These are phyloP conservation scores for Psilocybe sp. DNA, from an alignment of 768 basidiomycete species.

Conservation along the genomic window DNA sequence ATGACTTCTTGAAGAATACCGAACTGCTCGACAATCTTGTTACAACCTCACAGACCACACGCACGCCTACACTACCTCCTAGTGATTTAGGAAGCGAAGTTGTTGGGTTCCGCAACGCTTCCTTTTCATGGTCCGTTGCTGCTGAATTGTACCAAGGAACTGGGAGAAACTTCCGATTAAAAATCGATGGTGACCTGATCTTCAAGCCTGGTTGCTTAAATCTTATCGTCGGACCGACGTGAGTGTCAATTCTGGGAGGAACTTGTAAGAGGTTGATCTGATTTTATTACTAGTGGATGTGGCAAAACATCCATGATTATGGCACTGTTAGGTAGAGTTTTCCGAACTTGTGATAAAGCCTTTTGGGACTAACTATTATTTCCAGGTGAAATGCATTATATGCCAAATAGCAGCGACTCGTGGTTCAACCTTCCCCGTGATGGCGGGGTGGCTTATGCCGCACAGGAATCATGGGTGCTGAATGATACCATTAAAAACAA, in stretches of 20 bases:
- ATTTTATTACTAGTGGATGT: slow-evolving; percentile 25
- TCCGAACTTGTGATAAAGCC: not conserved
- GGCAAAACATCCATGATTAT: slow-evolving; percentile 66
- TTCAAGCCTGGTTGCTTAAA: slow-evolving; percentile 54
- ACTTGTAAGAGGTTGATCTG: not conserved
- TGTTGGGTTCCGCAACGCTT: slow-evolving; percentile 34
- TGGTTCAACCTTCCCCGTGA: slow-evolving; percentile 67
- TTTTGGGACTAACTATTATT: not conserved
- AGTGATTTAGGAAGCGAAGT: no score
- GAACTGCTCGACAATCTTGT: slow-evolving; percentile 43
- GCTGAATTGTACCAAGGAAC: slow-evolving; percentile 28
- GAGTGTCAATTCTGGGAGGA: not conserved
- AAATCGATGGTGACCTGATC: slow-evolving; percentile 46
- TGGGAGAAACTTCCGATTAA: slow-evolving; percentile 45
- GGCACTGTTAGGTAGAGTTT: slow-evolving; percentile 46
- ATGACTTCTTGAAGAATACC: slow-evolving; percentile 39
- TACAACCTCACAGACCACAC: slow-evolving; percentile 4
- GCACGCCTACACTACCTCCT: not conserved
- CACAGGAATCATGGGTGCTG: slow-evolving; percentile 81
- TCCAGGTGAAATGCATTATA: slow-evolving; percentile 66
- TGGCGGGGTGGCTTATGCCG: slow-evolving; percentile 70
- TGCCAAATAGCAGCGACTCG: slow-evolving; percentile 46
- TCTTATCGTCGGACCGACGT: slow-evolving; percentile 53
- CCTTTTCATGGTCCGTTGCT: slow-evolving; percentile 49
- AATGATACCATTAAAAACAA: slow-evolving; percentile 78